Evolutionary conservation across 345 rosid species (phyloP).

Genomic region (Lepidium sativum): DNA sequence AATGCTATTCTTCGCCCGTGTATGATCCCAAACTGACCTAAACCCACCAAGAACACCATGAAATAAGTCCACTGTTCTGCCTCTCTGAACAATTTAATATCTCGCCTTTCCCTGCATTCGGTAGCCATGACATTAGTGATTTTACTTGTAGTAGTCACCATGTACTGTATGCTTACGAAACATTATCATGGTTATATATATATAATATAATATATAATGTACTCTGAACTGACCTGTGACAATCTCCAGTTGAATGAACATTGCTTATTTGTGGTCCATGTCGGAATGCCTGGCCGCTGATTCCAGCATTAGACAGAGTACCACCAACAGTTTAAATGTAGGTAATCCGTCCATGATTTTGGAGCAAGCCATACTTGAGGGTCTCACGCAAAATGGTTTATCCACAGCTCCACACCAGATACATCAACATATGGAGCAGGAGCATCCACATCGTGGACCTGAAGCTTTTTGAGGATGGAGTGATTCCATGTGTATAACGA

Average conservation of each 20-base stretch:
- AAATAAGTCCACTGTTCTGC: conserved; percentile 73
- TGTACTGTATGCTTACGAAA: not conserved
- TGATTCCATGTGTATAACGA: conserved; percentile 76
- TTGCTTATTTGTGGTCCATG: conserved; percentile 98
- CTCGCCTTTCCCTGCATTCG: conserved; percentile 78
- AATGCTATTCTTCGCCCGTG: conserved; percentile 76
- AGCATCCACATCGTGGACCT: conserved; percentile 34
- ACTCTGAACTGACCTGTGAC: conserved; percentile 60
- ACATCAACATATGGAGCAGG: conserved; percentile 56
- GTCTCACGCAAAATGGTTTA: conserved; percentile 68
- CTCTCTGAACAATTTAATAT: conserved; percentile 60
- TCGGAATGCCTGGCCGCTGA: conserved; percentile 89
- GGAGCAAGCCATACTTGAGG: conserved; percentile 74
- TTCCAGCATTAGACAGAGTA: conserved; percentile 90
- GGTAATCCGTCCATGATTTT: conserved; percentile 91
- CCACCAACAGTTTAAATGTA: conserved; percentile 93
- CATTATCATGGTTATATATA: not conserved
- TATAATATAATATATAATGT: not conserved
- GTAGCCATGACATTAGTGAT: conserved; percentile 12
- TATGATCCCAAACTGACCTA: conserved; percentile 98
- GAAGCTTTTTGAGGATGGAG: conserved; percentile 41
- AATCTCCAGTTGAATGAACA: conserved; percentile 81
- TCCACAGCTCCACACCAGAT: conserved; percentile 88
- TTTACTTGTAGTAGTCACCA: not conserved
- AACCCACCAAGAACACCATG: conserved; percentile 81